These are phyloP conservation scores for Sphagnurus paluster DNA, from an alignment of 1,284 basidiomycete genomes.

Conservation along the genomic window DNA sequence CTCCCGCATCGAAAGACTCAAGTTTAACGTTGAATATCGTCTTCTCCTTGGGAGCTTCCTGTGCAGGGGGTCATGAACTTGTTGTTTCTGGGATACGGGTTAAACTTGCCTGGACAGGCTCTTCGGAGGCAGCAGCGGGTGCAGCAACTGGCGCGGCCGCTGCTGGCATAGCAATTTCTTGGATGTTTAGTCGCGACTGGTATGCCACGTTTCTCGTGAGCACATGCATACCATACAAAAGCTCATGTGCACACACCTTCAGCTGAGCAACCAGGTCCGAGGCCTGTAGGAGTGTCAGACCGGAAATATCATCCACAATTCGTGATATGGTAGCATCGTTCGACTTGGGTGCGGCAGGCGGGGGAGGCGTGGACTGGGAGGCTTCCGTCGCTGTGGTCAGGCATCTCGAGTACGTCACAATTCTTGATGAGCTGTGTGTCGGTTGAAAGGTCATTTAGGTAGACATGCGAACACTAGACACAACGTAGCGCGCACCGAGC, in stretches of 20 bases:
- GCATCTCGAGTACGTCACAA: constrained; percentile 39
- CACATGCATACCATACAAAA: background rate
- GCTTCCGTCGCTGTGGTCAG: constrained; percentile 48
- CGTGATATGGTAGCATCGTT: constrained; percentile 75
- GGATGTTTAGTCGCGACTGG: constrained; percentile 93
- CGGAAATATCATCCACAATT: constrained; percentile 94
- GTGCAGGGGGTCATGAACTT: constrained; percentile 12
- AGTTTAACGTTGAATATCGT: constrained; percentile 95
- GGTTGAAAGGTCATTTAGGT: constrained; percentile 17
- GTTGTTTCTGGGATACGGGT: background rate
- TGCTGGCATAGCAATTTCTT: constrained; percentile 94
- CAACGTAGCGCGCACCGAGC: constrained; percentile 29
- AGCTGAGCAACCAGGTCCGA: constrained; percentile 93
- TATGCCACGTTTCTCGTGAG: constrained; percentile 1
- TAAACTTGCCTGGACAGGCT: constrained; percentile 59
- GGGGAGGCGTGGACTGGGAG: constrained; percentile 41
- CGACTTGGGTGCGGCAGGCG: constrained; percentile 38
- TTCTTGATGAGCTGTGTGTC: constrained; percentile 32
- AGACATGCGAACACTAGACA: constrained; percentile 21
- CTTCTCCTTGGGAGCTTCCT: constrained; percentile 99
- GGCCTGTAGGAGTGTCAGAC: constrained; percentile 90
- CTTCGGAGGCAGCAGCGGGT: constrained; percentile 59
- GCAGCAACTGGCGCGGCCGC: constrained; percentile 66
- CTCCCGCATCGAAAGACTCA: constrained; percentile 85
- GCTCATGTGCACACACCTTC: constrained; percentile 63